Base-by-base conservation (phyloP, 2,329 filamentous ascomycete genomes). In the Trichoderma sp. region DNA sequence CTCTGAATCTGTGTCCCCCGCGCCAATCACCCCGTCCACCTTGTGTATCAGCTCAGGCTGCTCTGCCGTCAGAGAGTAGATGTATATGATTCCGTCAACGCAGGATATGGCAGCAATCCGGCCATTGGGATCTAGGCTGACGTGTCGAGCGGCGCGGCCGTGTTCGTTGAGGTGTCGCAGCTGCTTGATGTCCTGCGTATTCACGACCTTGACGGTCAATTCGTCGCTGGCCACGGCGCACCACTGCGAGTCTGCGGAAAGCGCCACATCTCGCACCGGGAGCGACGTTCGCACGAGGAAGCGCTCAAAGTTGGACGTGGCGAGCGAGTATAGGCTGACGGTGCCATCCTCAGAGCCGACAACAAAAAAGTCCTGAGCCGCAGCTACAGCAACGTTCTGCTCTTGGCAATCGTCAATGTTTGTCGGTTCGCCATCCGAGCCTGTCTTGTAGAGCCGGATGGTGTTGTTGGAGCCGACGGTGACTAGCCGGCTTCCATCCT, bases 201-300 rank as follows among this genome's bases (percentile, higher is more conserved):
- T 92, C 73, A 99, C 93, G 26, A 99, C 84, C 80, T 97, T 97
- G 75, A 98, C 93, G 1, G 91, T 92, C 72, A 97, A 85, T 81
- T 99, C 96, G 80, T 98, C 97, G 85, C 95, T 98, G n/a, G 95
- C 94, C 30, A 98, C 94, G 34, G 96, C 96, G 74, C 92, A 93
- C 95, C 94, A 98, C 77, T 93, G 88, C 0, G 89, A 88, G 79
- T 98, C 93, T 2, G 90, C 88, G 3, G 94, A 95, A 15, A 99
- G 84, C 4, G 93, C 91, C 68, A 99, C 85, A 80, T 98, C 94
- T 77, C 96, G 89, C 36, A 98, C 89, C 0, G 96, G 93, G 3
- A 98, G 84, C n/a, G 94, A 91, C 71, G 91, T 93, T 74, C 96
- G 91, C 30, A 94, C 88, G 65, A 99, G 88, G 75, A 97, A 92